Evolutionary conservation across 148 eudicot genomes (phyloP).

Genomic region (Nepenthes mirabilis): DNA sequence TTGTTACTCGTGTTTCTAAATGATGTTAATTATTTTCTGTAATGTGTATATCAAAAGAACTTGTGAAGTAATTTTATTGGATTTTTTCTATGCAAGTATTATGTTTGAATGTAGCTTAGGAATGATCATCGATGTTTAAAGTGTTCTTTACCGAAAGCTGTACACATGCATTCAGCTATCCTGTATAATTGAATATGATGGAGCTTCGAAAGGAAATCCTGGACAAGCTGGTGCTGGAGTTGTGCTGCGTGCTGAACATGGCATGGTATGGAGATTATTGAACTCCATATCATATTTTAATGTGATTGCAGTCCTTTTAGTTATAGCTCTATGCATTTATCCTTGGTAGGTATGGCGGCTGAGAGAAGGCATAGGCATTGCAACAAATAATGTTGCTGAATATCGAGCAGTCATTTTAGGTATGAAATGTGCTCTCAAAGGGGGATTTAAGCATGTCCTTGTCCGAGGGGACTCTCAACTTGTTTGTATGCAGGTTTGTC

Average conservation of each 20-base stretch:
- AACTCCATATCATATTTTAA: background rate
- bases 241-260: constrained; percentile 56
- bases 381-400: constrained; percentile 85
- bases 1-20: no score
- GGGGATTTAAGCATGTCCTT: constrained; percentile 49
- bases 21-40: no score
- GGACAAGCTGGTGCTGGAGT: constrained; percentile 96
- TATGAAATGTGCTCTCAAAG: constrained; percentile 49
- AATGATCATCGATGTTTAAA: background rate
- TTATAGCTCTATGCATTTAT: background rate
- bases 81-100: no score
- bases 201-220: constrained; percentile 95
- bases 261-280: constrained; percentile 25
- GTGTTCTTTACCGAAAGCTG: background rate
- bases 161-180: constrained; percentile 22
- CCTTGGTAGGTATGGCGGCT: constrained; percentile 43
- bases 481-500: constrained; percentile 51
- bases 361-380: constrained; percentile 81
- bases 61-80: no score
- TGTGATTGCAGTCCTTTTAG: background rate
- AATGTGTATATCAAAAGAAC: no score
- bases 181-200: constrained; percentile 74
- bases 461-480: constrained; percentile 55
- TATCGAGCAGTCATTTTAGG: constrained; percentile 79
- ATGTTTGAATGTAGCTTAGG: background rate